phyloP scores from a whole-genome alignment of 169 alveolate species.

The Besnoitia besnoiti region DNA sequence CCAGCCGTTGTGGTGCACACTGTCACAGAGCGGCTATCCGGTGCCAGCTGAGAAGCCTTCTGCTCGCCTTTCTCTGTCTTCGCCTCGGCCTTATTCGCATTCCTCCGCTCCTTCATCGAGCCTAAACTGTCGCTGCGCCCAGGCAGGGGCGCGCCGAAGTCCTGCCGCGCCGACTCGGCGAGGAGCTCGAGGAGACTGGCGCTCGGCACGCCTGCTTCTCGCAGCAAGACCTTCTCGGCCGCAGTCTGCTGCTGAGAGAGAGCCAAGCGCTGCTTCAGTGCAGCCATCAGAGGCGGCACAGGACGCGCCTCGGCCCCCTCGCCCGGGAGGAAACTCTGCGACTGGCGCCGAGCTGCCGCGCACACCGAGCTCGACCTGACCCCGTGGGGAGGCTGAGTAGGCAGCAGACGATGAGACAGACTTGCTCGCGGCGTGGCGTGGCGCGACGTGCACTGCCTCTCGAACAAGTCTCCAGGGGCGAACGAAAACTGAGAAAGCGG shows the following conservation, averaged over 20 bases:
- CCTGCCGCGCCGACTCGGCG: background rate
- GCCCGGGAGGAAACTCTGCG: background rate
- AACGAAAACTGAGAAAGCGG: background rate
- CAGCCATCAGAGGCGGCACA: background rate
- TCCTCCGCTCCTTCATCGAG: background rate
- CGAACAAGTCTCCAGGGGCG: background rate
- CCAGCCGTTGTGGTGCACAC: conserved; percentile 17
- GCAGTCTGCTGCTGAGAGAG: background rate
- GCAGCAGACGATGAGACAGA: too few species aligned
- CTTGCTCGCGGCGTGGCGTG: background rate
- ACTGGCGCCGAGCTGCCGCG: background rate
- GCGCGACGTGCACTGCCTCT: background rate
- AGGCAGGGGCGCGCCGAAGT: background rate
- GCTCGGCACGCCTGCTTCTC: background rate
- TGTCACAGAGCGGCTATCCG: background rate
- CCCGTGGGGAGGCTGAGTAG: too few species aligned
- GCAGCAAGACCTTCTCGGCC: background rate
- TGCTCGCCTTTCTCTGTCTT: background rate
- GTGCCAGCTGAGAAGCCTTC: background rate
- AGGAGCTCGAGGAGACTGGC: background rate
- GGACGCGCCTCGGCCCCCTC: background rate
- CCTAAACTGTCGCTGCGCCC: background rate
- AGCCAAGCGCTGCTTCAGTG: background rate
- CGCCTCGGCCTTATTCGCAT: background rate
- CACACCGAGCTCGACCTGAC: too few species aligned